phyloP scores from a whole-genome alignment of 2,329 filamentous ascomycete species.

The Cladosporium velox region DNA sequence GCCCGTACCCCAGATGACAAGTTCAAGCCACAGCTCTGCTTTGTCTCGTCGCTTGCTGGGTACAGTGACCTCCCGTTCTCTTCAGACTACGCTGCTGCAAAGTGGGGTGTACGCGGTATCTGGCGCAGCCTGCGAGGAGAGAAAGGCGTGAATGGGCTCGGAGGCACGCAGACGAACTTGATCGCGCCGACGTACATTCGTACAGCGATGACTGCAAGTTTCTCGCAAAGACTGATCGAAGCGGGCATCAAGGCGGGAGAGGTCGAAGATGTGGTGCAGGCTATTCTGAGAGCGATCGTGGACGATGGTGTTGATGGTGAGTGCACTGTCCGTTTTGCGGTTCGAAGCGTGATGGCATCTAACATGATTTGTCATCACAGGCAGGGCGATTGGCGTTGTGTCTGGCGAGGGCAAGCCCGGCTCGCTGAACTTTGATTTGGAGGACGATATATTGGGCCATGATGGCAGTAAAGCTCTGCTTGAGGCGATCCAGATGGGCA shows the following conservation, averaged over 20 bases:
- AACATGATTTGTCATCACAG: background rate
- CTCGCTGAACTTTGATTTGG: slow-evolving; percentile 29
- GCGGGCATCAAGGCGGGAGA: slow-evolving; percentile 24
- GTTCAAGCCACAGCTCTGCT: slow-evolving; percentile 28
- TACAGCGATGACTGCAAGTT: slow-evolving; percentile 24
- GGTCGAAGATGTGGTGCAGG: slow-evolving; percentile 27
- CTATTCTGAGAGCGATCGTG: slow-evolving; percentile 26
- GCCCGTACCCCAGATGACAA: background rate
- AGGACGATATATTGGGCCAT: slow-evolving; percentile 26
- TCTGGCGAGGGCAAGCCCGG: slow-evolving; percentile 20
- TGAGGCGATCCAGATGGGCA: slow-evolving; percentile 17
- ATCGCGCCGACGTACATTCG: slow-evolving; percentile 26
- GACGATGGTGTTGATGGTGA: slow-evolving; percentile 27
- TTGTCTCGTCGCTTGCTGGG: slow-evolving; percentile 28
- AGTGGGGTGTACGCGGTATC: slow-evolving; percentile 29
- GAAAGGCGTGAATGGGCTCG: slow-evolving; percentile 11
- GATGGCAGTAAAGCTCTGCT: slow-evolving; percentile 22
- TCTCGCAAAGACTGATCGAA: slow-evolving; percentile 11
- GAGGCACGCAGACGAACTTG: slow-evolving; percentile 25
- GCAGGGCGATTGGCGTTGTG: slow-evolving; percentile 10
- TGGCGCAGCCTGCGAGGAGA: slow-evolving; percentile 21
- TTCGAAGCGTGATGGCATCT: background rate
- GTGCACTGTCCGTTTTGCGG: background rate
- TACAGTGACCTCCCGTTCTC: slow-evolving; percentile 24
- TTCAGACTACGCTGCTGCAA: slow-evolving; percentile 26